phyloP scores from a whole-genome alignment of 805 yeast species.

The Myxozyma sirexii region DNA sequence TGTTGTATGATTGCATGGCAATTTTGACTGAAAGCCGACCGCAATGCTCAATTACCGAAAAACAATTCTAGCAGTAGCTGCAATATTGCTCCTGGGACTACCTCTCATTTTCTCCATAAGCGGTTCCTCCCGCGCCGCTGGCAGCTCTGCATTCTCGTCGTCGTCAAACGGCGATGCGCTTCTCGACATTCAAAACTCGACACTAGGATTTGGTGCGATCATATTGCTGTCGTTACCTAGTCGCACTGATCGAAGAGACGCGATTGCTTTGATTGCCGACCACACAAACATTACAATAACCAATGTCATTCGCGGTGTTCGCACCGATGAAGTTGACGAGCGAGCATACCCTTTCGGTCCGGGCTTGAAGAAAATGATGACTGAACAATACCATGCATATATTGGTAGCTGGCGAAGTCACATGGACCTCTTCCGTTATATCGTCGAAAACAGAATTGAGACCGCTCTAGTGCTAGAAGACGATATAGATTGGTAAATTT shows the following conservation, averaged over 20 bases:
- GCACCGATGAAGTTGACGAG: constrained; percentile 4
- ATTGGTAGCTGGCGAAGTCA: constrained; percentile 21
- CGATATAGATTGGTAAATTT: constrained; percentile 18
- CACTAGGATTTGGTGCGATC: constrained; percentile 19
- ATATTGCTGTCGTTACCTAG: constrained; percentile 10
- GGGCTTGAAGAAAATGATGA: constrained; percentile 1
- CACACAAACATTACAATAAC: constrained; percentile 11
- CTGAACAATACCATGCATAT: constrained; percentile 4
- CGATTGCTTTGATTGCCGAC: constrained; percentile 14
- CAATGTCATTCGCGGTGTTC: constrained; percentile 9
- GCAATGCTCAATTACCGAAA: too few relatives aligned
- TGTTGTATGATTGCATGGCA: too few relatives aligned
- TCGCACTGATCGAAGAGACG: constrained; percentile 25
- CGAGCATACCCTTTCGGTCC: constrained; percentile 11
- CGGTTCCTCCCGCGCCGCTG: neutral
- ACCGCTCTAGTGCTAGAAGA: constrained; percentile 18
- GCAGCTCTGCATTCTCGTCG: neutral
- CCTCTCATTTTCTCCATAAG: neutral
- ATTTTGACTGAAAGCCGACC: too few relatives aligned
- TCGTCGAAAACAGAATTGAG: constrained; percentile 20
- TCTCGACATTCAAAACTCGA: constrained; percentile 9
- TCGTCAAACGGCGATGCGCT: neutral
- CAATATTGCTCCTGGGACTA: too few relatives aligned
- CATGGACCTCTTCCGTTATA: constrained; percentile 8
- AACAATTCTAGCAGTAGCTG: too few relatives aligned